phyloP scores from a whole-genome alignment of 805 yeast genomes.

The Wickerhamiella domercqiae region DNA sequence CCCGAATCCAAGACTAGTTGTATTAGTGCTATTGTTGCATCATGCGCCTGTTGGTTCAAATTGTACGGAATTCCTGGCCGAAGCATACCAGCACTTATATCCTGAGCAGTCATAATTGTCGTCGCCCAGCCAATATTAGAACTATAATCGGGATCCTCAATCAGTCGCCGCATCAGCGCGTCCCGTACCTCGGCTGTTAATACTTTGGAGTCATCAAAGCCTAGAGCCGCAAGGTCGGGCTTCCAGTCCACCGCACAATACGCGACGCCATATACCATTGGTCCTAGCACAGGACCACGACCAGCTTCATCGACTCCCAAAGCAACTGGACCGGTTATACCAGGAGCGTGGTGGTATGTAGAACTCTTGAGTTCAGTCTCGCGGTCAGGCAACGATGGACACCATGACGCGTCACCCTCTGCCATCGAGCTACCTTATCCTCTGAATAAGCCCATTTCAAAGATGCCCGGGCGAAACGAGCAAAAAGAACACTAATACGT shows the following conservation, averaged over 20 bases:
- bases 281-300: conserved; percentile 93
- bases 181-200: conserved; percentile 59
- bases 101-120: conserved; percentile 69
- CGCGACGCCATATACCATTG: conserved; percentile 91
- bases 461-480: neutral
- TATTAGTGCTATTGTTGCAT: conserved; percentile 72
- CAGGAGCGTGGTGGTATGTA: conserved; percentile 16
- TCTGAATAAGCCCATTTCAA: neutral
- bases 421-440: no score
- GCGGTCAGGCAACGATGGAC: neutral
- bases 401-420: neutral
- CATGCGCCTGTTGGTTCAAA: conserved; percentile 92
- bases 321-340: conserved; percentile 22
- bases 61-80: conserved; percentile 50
- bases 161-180: conserved; percentile 43
- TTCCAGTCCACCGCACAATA: conserved; percentile 48
- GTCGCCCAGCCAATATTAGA: conserved; percentile 76
- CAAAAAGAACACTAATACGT: neutral
- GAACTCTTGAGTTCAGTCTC: conserved; percentile 10
- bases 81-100: conserved; percentile 81
- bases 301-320: conserved; percentile 98
- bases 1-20: conserved; percentile 45
- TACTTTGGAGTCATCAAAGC: conserved; percentile 88
- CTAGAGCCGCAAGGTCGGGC: conserved; percentile 40
- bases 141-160: conserved; percentile 31